phyloP scores from a whole-genome alignment of 2,329 filamentous ascomycete species.

The Claviceps humidiphila region DNA sequence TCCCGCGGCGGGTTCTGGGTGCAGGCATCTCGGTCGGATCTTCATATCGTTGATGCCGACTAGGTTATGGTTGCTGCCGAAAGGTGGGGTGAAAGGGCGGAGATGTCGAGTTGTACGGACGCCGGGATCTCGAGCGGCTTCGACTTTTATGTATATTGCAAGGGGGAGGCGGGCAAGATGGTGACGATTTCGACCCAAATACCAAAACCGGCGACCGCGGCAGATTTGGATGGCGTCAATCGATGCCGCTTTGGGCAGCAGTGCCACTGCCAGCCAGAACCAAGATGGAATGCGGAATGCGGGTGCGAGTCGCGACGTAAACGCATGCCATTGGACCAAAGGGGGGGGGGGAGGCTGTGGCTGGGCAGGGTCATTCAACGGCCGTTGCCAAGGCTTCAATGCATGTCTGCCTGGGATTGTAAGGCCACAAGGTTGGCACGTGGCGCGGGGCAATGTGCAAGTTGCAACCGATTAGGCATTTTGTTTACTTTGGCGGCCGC shows the following conservation, averaged over 20 bases:
- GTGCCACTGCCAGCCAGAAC: background rate
- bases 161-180: background rate
- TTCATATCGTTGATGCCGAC: constrained; percentile 6
- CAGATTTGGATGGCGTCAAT: background rate
- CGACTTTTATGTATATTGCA: background rate
- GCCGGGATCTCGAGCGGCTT: background rate
- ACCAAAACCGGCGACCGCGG: background rate
- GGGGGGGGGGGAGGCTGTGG: background rate
- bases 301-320: background rate
- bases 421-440: constrained; percentile 1
- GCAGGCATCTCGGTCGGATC: constrained; percentile 9
- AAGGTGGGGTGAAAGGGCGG: background rate
- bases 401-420: background rate
- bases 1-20: constrained; percentile 17
- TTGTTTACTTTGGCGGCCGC: constrained; percentile 8
- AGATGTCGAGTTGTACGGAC: background rate
- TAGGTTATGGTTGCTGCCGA: background rate
- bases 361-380: background rate
- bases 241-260: no score
- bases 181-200: background rate
- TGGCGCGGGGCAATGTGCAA: background rate
- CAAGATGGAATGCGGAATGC: background rate
- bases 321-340: constrained; percentile 1
- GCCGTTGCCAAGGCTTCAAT: background rate
- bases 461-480: constrained; percentile 3